These are phyloP conservation scores for Pisolithus albus DNA, from an alignment of 768 basidiomycete genomes.

Conservation along the genomic window DNA sequence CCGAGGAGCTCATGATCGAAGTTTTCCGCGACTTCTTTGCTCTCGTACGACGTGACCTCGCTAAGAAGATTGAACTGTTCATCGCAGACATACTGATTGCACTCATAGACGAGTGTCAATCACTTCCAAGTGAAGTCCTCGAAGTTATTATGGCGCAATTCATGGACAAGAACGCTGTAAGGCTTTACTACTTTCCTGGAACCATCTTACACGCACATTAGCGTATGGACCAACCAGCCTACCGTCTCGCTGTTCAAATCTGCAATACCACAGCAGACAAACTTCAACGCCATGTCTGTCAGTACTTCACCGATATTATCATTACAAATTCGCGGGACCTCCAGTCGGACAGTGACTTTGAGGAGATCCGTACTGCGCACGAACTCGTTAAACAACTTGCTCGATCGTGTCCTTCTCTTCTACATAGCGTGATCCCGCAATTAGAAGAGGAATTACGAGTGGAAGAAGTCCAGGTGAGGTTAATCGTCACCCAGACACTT, in stretches of 20 bases:
- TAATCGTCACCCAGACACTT: slow-evolving; percentile 78
- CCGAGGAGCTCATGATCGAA: slow-evolving; percentile 77
- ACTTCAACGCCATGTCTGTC: slow-evolving; percentile 81
- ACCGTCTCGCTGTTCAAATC: slow-evolving; percentile 77
- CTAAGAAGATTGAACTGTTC: slow-evolving; percentile 79
- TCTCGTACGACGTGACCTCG: slow-evolving; percentile 64
- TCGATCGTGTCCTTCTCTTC: slow-evolving; percentile 68
- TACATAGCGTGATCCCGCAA: slow-evolving; percentile 88
- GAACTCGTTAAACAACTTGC: slow-evolving; percentile 79
- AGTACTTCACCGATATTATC: slow-evolving; percentile 91
- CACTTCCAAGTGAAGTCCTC: slow-evolving; percentile 72
- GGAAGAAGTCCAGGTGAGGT: slow-evolving; percentile 61
- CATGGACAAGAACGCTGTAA: slow-evolving; percentile 65
- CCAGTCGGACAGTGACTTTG: slow-evolving; percentile 50
- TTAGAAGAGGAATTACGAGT: slow-evolving; percentile 85
- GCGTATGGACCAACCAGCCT: slow-evolving; percentile 69
- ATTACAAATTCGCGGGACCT: slow-evolving; percentile 48
- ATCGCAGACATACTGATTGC: slow-evolving; percentile 88
- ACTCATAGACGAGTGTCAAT: slow-evolving; percentile 78
- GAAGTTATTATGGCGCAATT: slow-evolving; percentile 84
- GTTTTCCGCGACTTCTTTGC: slow-evolving; percentile 81
- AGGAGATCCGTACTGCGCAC: slow-evolving; percentile 72
- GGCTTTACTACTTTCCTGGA: slow-evolving; percentile 17
- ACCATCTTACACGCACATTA: slow-evolving; percentile 19
- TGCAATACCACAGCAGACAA: slow-evolving; percentile 81